Evolutionary conservation across 306 rosid genomes (phyloP).

Genomic region (Inga laurina): DNA sequence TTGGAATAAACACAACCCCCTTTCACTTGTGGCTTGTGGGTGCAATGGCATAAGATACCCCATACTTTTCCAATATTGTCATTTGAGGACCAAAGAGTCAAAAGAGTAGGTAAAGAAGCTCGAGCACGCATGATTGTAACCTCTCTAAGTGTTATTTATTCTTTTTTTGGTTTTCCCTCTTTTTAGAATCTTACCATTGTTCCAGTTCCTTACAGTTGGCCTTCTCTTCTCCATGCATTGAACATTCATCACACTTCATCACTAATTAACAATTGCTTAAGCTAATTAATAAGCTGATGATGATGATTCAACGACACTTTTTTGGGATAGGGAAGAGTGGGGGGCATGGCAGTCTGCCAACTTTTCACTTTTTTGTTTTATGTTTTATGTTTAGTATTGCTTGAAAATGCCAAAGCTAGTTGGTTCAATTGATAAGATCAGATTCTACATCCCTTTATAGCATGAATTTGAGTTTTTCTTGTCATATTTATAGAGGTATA

Average conservation of each 20-base stretch:
- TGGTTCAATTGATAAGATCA: not conserved
- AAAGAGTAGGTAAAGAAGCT: conserved; percentile 51
- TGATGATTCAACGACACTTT: not conserved
- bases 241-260: not conserved
- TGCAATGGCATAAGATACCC: conserved; percentile 60
- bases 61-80: conserved; percentile 47
- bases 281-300: not conserved
- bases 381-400: too few species aligned
- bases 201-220: conserved; percentile 27
- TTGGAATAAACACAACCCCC: not conserved
- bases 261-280: not conserved
- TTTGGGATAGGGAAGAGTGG: not conserved
- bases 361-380: not conserved
- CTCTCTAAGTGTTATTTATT: conserved; percentile 47
- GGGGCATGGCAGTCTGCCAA: not conserved
- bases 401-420: too few species aligned
- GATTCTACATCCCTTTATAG: not conserved
- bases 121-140: conserved; percentile 46
- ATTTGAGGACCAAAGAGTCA: conserved; percentile 46
- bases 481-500: too few species aligned
- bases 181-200: conserved; percentile 30
- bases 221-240: not conserved
- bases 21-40: conserved; percentile 8
- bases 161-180: too few species aligned
- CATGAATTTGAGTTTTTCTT: not conserved